Percentiles rank a stretch among this genome's conserved stretches.
Evolutionary conservation across 176 grass and related monocot genomes (phyloP).

Genomic region (Cymbopogon citratus): DNA sequence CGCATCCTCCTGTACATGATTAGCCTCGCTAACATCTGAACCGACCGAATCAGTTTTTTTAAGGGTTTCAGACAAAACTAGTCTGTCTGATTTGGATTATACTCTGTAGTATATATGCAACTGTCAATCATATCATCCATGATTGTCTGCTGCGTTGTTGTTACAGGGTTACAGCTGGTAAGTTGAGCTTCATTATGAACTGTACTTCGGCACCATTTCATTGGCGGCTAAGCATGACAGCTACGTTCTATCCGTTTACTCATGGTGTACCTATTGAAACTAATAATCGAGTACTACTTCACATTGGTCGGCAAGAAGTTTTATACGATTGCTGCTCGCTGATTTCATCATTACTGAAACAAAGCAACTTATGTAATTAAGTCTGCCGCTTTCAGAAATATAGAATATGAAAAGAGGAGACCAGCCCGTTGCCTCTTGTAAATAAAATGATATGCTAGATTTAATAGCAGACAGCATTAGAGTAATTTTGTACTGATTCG

Average conservation of each 20-base stretch:
- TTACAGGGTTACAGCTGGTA: slow-evolving; percentile 45
- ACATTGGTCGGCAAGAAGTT: neutral
- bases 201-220: neutral
- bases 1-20: slow-evolving; percentile 18
- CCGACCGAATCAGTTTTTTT: neutral
- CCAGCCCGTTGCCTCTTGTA: neutral
- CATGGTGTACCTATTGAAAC: neutral
- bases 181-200: slow-evolving; percentile 9
- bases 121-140: slow-evolving; percentile 1
- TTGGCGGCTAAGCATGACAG: slow-evolving; percentile 4
- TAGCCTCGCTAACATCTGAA: slow-evolving; percentile 14
- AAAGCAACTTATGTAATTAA: neutral
- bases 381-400: neutral
- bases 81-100: neutral
- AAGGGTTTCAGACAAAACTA: neutral
- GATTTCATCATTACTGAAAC: neutral
- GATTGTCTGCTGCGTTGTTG: neutral
- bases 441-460: neutral
- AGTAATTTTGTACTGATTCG: neutral
- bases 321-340: neutral
- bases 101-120: neutral
- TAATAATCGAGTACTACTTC: neutral
- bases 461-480: neutral
- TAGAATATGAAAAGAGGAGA: no score
- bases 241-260: slow-evolving; percentile 30